These are phyloP conservation scores for Talaromyces sp. DNA, from an alignment of 2,329 filamentous ascomycete species.

Conservation along the genomic window DNA sequence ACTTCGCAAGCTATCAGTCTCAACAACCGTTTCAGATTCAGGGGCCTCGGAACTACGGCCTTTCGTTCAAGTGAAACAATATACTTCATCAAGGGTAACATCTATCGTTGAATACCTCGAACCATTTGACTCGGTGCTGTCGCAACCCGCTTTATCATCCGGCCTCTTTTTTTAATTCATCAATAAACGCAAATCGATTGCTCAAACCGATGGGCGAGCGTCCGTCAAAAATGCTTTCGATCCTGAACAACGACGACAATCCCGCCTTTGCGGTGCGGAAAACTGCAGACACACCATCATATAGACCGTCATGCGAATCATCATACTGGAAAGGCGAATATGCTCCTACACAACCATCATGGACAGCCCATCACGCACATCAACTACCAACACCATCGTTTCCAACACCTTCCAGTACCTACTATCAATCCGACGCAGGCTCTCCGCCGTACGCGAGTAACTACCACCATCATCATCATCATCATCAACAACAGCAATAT, in stretches of 20 bases:
- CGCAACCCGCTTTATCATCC: not conserved
- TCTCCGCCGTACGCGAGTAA: slow-evolving; percentile 5
- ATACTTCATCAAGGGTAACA: not conserved
- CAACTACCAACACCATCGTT: not conserved
- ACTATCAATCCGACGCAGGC: not conserved
- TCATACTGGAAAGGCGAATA: slow-evolving; percentile 4
- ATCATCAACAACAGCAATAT: not conserved
- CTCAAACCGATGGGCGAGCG: slow-evolving; percentile 6
- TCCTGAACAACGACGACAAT: slow-evolving; percentile 17
- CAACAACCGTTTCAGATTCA: slow-evolving; percentile 1
- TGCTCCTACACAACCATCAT: not conserved
- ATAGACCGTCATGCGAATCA: not conserved
- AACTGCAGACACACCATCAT: not conserved
- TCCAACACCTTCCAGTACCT: not conserved
- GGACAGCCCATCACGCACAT: slow-evolving; percentile 1
- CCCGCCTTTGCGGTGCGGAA: slow-evolving; percentile 16
- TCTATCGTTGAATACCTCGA: not conserved
- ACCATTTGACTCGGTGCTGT: not conserved
- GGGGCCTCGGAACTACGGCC: not conserved
- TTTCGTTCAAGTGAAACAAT: not conserved
- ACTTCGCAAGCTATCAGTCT: not conserved
- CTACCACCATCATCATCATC: not conserved
- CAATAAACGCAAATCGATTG: not conserved
- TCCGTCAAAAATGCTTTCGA: slow-evolving; percentile 13
- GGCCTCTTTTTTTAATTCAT: not conserved